Percentiles rank a stretch among this genome's conserved stretches.
phyloP scores from a whole-genome alignment of 129 eudicot genomes.

The Lactuca saligna region DNA sequence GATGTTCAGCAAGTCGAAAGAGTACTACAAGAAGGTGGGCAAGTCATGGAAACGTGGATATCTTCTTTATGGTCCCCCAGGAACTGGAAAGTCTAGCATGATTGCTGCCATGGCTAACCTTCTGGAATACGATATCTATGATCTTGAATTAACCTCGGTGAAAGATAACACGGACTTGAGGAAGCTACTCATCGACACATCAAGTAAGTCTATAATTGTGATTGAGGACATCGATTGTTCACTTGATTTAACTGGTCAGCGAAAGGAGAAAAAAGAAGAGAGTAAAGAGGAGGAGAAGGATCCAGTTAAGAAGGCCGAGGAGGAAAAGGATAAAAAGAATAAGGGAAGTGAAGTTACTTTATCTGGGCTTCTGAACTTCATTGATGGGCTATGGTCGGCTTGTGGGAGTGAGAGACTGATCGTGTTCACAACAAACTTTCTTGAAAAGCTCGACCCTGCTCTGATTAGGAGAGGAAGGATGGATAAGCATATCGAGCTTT shows the following conservation, averaged over 20 bases:
- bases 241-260: slow-evolving; percentile 50
- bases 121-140: slow-evolving; percentile 35
- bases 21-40: no score
- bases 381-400: slow-evolving; percentile 63
- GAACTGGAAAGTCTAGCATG: slow-evolving; percentile 68
- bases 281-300: slow-evolving; percentile 10
- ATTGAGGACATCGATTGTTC: slow-evolving; percentile 70
- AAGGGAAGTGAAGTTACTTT: slow-evolving; percentile 50
- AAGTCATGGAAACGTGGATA: slow-evolving; percentile 31
- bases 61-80: slow-evolving; percentile 62
- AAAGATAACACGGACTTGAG: no score
- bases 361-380: slow-evolving; percentile 49
- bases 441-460: slow-evolving; percentile 26
- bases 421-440: slow-evolving; percentile 54
- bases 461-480: no score
- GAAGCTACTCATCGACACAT: no score
- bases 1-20: no score
- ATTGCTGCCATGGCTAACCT: slow-evolving; percentile 69
- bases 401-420: slow-evolving; percentile 59
- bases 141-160: no score
- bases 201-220: slow-evolving; percentile 28
- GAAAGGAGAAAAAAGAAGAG: slow-evolving; percentile 38
- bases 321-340: slow-evolving; percentile 9
- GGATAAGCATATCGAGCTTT: no score
- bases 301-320: neutral